Conservation (phyloP, 2,329 filamentous ascomycete genomes). For the Aspergillus hortae region DNA sequence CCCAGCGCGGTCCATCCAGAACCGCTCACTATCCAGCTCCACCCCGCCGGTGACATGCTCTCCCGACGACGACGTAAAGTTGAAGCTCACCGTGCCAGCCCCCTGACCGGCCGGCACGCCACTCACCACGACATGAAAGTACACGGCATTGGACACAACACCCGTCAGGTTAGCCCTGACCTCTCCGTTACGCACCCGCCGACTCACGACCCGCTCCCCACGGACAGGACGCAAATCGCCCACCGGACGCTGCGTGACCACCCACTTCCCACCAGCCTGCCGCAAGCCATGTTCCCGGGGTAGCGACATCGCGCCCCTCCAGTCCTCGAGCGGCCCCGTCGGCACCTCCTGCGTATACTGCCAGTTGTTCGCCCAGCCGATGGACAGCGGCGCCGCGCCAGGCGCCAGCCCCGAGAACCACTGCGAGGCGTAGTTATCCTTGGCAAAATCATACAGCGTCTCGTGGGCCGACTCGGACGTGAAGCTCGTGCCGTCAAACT, state of each 20-base stretch:
- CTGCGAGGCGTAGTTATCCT: constrained; percentile 48
- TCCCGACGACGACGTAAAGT: constrained; percentile 50
- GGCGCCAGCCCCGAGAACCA: constrained; percentile 50
- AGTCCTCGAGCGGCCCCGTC: constrained; percentile 51
- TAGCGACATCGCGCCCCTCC: constrained; percentile 51
- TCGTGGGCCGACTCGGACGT: constrained; percentile 17
- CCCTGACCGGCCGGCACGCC: constrained; percentile 33
- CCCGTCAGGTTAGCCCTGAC: constrained; percentile 50
- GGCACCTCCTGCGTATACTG: constrained; percentile 56
- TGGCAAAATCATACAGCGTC: constrained; percentile 27
- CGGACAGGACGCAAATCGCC: constrained; percentile 46
- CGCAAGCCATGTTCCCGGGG: constrained; percentile 53
- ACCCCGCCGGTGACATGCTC: constrained; percentile 51
- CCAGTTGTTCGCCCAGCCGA: constrained; percentile 60
- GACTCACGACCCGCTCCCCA: constrained; percentile 28
- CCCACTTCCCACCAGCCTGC: constrained; percentile 50
- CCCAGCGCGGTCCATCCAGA: constrained; percentile 51
- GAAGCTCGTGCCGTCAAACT: constrained; percentile 58
- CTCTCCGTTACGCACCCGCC: constrained; percentile 39
- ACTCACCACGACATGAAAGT: constrained; percentile 54
- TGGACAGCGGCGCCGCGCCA: constrained; percentile 42
- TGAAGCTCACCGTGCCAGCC: constrained; percentile 45
- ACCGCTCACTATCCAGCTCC: constrained; percentile 47
- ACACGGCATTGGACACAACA: constrained; percentile 50
- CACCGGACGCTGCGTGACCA: constrained; percentile 50